Evolutionary conservation across 2,329 filamentous ascomycete genomes (phyloP).

Genomic region (Knufia fluminis): DNA sequence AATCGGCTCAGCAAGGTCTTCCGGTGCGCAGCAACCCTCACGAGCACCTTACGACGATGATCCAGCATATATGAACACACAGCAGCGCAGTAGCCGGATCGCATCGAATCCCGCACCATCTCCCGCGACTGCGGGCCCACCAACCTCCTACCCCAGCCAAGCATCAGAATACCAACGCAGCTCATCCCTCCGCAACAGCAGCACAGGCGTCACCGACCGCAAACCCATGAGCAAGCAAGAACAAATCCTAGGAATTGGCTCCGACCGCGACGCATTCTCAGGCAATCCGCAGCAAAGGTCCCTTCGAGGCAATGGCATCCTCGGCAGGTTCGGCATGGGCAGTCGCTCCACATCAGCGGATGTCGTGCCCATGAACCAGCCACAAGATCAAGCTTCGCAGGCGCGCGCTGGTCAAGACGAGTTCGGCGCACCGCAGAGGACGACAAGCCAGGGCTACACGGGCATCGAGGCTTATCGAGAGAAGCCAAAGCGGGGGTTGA

Average conservation of each 20-base stretch:
- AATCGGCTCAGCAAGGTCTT: background rate
- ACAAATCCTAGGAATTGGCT: conserved; percentile 15
- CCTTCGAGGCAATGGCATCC: conserved; percentile 18
- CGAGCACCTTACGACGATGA: conserved; percentile 1
- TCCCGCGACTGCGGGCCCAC: background rate
- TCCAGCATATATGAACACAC: background rate
- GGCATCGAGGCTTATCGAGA: conserved; percentile 28
- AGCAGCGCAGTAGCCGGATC: background rate
- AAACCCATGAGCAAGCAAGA: conserved; percentile 20
- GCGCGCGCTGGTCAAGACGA: background rate
- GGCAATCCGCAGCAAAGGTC: conserved; percentile 10
- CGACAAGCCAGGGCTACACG: conserved; percentile 22
- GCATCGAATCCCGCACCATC: background rate
- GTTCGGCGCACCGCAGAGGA: background rate
- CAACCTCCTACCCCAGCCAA: background rate
- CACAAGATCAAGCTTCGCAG: background rate
- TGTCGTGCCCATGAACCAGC: too few relatives aligned
- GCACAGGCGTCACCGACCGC: background rate
- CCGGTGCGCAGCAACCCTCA: background rate
- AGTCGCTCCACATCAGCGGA: conserved; percentile 5
- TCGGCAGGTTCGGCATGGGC: conserved; percentile 11
- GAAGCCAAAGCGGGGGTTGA: conserved; percentile 23
- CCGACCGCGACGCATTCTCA: conserved; percentile 5
- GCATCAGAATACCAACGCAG: conserved; percentile 2
- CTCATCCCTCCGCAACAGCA: background rate